Conservation (phyloP, 495 filamentous ascomycete genomes). For the Sordaria brevicollis region DNA sequence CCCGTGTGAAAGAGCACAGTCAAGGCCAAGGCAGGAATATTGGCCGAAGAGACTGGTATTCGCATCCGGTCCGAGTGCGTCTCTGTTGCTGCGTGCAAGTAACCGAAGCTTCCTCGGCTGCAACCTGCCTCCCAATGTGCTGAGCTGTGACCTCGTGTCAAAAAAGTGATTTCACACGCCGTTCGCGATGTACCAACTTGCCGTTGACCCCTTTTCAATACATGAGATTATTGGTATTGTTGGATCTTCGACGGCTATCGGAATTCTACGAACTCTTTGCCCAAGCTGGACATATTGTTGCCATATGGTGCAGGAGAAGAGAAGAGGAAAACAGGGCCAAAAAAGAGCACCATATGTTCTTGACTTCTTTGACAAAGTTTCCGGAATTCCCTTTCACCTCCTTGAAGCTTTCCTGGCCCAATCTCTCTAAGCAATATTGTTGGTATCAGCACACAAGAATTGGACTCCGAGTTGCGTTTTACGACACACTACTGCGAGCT, state of each 20-base stretch:
- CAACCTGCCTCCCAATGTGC: not conserved
- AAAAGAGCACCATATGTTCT: not conserved
- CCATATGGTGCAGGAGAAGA: not conserved
- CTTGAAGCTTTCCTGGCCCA: not conserved
- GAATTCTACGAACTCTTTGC: not conserved
- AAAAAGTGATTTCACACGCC: not conserved
- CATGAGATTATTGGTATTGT: not conserved
- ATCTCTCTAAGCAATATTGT: not conserved
- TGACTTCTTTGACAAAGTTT: not conserved
- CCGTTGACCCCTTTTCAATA: not conserved
- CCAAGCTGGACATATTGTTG: not conserved
- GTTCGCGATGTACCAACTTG: not conserved
- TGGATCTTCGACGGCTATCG: not conserved
- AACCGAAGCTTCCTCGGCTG: not conserved
- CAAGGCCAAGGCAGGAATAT: not conserved
- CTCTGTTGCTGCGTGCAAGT: not conserved
- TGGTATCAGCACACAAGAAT: not conserved
- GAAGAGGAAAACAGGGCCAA: not conserved
- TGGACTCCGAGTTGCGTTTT: not conserved
- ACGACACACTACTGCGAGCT: not conserved
- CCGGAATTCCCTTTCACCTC: not conserved
- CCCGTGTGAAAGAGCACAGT: not conserved
- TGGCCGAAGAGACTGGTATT: not conserved
- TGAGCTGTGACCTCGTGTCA: not conserved
- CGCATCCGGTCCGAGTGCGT: not conserved